Percentiles rank a stretch among this genome's conserved stretches.
Evolutionary conservation across 2,329 filamentous ascomycete genomes (phyloP).

Genomic region (Westerdykella sp.): DNA sequence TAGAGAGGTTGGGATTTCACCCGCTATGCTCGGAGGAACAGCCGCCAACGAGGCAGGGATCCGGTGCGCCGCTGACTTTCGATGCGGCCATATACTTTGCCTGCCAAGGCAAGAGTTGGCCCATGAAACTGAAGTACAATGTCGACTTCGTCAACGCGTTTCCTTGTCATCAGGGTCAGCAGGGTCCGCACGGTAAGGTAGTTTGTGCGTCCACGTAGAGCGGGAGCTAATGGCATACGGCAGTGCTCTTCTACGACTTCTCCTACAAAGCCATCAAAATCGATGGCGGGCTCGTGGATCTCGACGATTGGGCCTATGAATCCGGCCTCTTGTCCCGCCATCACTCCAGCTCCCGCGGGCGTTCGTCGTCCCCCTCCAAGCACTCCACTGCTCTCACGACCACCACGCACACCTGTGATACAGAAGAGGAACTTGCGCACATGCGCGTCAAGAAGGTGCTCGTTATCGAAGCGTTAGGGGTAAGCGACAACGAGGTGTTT

Average conservation of each 20-base stretch:
- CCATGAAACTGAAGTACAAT: conserved; percentile 36
- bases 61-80: conserved; percentile 31
- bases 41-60: conserved; percentile 17
- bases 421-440: conserved; percentile 18
- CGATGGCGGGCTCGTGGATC: conserved; percentile 56
- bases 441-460: conserved; percentile 56
- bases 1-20: conserved; percentile 61
- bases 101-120: conserved; percentile 36
- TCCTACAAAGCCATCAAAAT: conserved; percentile 53
- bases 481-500: conserved; percentile 68
- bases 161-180: conserved; percentile 34
- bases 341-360: conserved; percentile 22
- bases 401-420: conserved; percentile 3
- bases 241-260: conserved; percentile 67
- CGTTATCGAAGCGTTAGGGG: conserved; percentile 66
- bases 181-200: conserved; percentile 32
- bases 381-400: conserved; percentile 19
- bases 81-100: conserved; percentile 39
- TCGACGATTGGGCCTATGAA: conserved; percentile 57
- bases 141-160: conserved; percentile 40
- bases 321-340: conserved; percentile 27
- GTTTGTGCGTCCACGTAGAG: background rate
- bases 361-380: conserved; percentile 24
- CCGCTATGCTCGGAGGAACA: conserved; percentile 35
- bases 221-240: conserved; percentile 6